Base-by-base conservation (phyloP, 148 eudicot genomes). In the Camellia japonica region DNA sequence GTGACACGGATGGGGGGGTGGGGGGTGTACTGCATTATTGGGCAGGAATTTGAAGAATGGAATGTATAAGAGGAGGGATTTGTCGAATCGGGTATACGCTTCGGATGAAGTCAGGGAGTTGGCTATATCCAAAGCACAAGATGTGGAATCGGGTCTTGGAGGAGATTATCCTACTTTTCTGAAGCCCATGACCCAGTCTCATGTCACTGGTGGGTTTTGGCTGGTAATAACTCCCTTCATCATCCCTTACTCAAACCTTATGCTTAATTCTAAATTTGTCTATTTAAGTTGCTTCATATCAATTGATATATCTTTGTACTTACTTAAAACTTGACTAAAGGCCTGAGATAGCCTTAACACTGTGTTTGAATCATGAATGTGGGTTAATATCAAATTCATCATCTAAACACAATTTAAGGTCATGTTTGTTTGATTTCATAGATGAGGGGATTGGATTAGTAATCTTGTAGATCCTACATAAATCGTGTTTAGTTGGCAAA, bases 151-250 rank as follows among this genome's bases (percentile, higher is more conserved):
- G 7, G 74, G 81, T 77, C 90, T 93, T 49, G 86, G 76, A 23
- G 46, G 68, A 0, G 87, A 74, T 5, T 80, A 71, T 81, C 92
- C 94, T 30, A 87, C 85, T 0, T 86, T 93, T 16, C 77, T 93
- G 15, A 90, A 87, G 73, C 86, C 93, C 11, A 93, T 93, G 97
- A 89, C 89, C 43, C 97, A 89, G 67, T 93, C 97, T 15, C 94
- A 93, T 85, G 93, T 90, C 30, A 90, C 87, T 76, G 97, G 97
- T 58, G 94, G 93, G 6, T 93, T 93, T 84, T 93, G 98, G 98
- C 90, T 95, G 92, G 98, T 95, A 82, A 30, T 1, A 30, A 30
- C 38, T 30, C 38, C 38, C 38, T 30, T 30, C 38, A 30, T 30
- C 38, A 30, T 30, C 38, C 38, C 38, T 30, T 30, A 30, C 38